These are phyloP conservation scores for Polyplosphaeria fusca DNA, from an alignment of 495 filamentous ascomycete genomes.

Conservation along the genomic window DNA sequence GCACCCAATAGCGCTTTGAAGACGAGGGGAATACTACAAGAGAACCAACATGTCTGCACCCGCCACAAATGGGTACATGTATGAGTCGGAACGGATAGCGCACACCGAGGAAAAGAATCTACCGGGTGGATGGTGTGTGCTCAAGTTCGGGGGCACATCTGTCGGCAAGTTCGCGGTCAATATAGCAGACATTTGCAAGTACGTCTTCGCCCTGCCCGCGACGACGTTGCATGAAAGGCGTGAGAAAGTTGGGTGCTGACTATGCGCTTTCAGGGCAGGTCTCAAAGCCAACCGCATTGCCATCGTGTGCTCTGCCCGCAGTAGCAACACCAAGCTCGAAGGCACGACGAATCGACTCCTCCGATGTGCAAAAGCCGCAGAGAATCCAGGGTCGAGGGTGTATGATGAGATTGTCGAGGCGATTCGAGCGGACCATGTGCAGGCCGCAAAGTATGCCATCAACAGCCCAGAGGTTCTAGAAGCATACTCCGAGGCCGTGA, in stretches of 20 bases:
- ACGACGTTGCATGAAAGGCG: no score
- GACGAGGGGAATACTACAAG: background rate
- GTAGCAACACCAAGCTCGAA: slow-evolving; percentile 82
- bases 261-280: slow-evolving; percentile 53
- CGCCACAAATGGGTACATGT: slow-evolving; percentile 15
- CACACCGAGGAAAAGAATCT: slow-evolving; percentile 42
- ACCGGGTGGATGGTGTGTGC: slow-evolving; percentile 45
- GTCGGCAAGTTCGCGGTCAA: slow-evolving; percentile 61
- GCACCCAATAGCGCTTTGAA: background rate
- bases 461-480: slow-evolving; percentile 57
- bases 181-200: slow-evolving; percentile 76
- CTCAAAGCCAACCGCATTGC: slow-evolving; percentile 68
- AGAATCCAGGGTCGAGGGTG: slow-evolving; percentile 57
- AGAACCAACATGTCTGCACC: slow-evolving; percentile 12
- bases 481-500: slow-evolving; percentile 58
- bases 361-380: slow-evolving; percentile 62
- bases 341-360: slow-evolving; percentile 89
- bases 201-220: slow-evolving; percentile 32
- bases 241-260: background rate
- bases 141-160: slow-evolving; percentile 46
- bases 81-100: slow-evolving; percentile 32
- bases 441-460: slow-evolving; percentile 62
- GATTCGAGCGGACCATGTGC: slow-evolving; percentile 70
- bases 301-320: slow-evolving; percentile 89
- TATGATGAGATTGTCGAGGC: slow-evolving; percentile 70